Evolutionary conservation across 1,284 basidiomycete species (phyloP), one percentile per base, ranked within the genome.

Genomic region (Puccinia coronata): DNA sequence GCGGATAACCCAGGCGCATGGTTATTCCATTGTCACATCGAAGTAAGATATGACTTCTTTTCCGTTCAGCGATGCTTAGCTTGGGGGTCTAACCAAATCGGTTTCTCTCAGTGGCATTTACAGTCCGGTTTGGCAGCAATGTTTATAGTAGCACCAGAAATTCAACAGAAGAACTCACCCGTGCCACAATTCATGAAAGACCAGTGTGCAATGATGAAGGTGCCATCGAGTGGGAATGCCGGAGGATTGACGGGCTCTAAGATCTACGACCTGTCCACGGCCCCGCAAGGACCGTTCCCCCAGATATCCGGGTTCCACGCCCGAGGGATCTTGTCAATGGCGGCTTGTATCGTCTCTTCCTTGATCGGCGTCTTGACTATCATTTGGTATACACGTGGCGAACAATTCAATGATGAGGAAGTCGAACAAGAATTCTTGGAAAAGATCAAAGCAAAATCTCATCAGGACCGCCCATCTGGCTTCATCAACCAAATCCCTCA

Each of bases 321-420:
- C 0, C 82, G 81, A 20, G 84, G 84, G 39, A 92, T 94, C 82
- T 90, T 91, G 41, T 95, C 95, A 31, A 91, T 98, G 89, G 89
- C 91, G 0, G 95, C 92, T 0, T 95, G 93, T 85, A 91, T 95
- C 77, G 87, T 96, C 82, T 91, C 92, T 0, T 94, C 93, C 0
- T 87, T 93, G 36, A 84, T 96, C 70, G 95, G 96, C 0, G 92
- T 96, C 89, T 85, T 88, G 2, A 90, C 90, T 0, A 92, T 97
- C 28, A 87, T 91, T 61, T 95, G 94, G 93, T 98, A 96, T 11
- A 47, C 78, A 6, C 63, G 83, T n/a, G 85, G 85, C 11, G 84
- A 84, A 11, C 83, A 84, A 77, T 83, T 85, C 65, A 84, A 85
- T 47, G 83, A 82, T 23, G 84, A 84, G 9, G 84, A 85, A 67